Percentiles rank a stretch among this genome's conserved stretches.
These are phyloP conservation scores for Penicillium occitanis DNA, from an alignment of 2,329 filamentous ascomycete species.

Conservation along the genomic window DNA sequence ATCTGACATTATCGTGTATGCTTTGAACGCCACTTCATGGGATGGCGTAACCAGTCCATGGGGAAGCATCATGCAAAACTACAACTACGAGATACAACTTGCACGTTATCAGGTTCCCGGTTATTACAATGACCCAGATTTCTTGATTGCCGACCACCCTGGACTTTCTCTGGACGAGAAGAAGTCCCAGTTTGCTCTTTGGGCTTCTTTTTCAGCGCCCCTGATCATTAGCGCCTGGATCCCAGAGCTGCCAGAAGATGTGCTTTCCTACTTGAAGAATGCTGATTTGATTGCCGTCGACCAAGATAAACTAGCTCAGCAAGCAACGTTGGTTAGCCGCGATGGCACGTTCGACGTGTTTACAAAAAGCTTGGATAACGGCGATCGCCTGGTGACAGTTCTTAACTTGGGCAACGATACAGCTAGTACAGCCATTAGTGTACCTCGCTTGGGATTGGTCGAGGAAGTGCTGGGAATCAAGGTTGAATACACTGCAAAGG, in stretches of 20 bases:
- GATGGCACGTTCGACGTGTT: slow-evolving; percentile 48
- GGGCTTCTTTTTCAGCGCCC: slow-evolving; percentile 52
- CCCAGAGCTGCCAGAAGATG: slow-evolving; percentile 36
- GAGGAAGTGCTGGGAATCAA: slow-evolving; percentile 21
- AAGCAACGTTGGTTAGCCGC: slow-evolving; percentile 51
- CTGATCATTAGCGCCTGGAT: slow-evolving; percentile 52
- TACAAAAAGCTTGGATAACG: slow-evolving; percentile 49
- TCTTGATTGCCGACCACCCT: slow-evolving; percentile 52
- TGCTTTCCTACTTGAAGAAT: slow-evolving; percentile 42
- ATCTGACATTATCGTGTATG: slow-evolving; percentile 46
- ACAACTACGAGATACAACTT: slow-evolving; percentile 46
- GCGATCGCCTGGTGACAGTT: slow-evolving; percentile 50
- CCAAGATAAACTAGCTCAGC: slow-evolving; percentile 46
- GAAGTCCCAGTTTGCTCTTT: slow-evolving; percentile 53
- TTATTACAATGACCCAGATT: slow-evolving; percentile 52
- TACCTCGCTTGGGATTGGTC: slow-evolving; percentile 41
- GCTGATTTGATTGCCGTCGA: slow-evolving; percentile 45
- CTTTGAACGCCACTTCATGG: slow-evolving; percentile 31
- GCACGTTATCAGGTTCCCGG: slow-evolving; percentile 48
- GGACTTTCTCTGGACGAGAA: slow-evolving; percentile 47
- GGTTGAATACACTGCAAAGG: slow-evolving; percentile 36
- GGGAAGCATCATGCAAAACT: slow-evolving; percentile 53
- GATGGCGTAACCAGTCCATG: slow-evolving; percentile 37
- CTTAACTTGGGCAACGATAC: slow-evolving; percentile 44
- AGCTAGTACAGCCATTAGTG: slow-evolving; percentile 33